These are phyloP conservation scores for Coemansia sp. DNA, from an alignment of 192 early-diverging fungal genomes.

Conservation along the genomic window DNA sequence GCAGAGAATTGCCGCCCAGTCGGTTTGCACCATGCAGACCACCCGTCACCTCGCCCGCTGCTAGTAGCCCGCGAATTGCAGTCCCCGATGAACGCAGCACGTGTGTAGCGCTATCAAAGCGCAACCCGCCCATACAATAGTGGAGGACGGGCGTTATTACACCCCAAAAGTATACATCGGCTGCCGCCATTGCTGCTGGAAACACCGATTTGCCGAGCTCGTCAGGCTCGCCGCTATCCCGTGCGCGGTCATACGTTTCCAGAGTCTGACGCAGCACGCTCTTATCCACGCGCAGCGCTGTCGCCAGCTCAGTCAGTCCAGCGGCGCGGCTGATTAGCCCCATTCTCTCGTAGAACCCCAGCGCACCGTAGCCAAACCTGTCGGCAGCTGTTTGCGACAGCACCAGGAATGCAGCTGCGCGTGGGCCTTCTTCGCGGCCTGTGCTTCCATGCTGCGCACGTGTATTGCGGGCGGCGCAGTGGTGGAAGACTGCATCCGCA, in stretches of 20 bases:
- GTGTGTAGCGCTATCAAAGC: slow-evolving; percentile 24
- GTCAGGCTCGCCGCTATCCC: slow-evolving; percentile 54
- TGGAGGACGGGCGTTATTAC: slow-evolving; percentile 78
- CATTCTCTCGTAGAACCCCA: slow-evolving; percentile 48
- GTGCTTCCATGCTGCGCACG: slow-evolving; percentile 5
- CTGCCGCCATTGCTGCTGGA: slow-evolving; percentile 47
- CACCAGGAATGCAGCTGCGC: slow-evolving; percentile 37
- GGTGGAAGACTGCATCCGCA: slow-evolving; percentile 82
- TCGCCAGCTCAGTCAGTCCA: slow-evolving; percentile 8
- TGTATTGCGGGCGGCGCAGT: slow-evolving; percentile 20
- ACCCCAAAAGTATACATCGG: slow-evolving; percentile 59
- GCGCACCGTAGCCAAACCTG: slow-evolving; percentile 36
- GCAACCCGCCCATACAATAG: slow-evolving; percentile 76
- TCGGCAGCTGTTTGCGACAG: slow-evolving; percentile 42
- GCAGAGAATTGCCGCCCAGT: slow-evolving; percentile 87
- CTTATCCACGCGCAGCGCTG: slow-evolving; percentile 51
- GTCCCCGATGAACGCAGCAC: slow-evolving; percentile 45
- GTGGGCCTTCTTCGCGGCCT: neutral
- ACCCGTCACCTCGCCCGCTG: slow-evolving; percentile 90
- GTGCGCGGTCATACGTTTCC: slow-evolving; percentile 58
- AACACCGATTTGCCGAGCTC: slow-evolving; percentile 70
- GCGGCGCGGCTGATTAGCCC: slow-evolving; percentile 28
- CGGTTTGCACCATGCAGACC: slow-evolving; percentile 97
- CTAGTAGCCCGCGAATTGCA: slow-evolving; percentile 78
- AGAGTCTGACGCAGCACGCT: slow-evolving; percentile 15